Conservation (phyloP, 176 grass and related monocot species). For the Otatea glauca region DNA sequence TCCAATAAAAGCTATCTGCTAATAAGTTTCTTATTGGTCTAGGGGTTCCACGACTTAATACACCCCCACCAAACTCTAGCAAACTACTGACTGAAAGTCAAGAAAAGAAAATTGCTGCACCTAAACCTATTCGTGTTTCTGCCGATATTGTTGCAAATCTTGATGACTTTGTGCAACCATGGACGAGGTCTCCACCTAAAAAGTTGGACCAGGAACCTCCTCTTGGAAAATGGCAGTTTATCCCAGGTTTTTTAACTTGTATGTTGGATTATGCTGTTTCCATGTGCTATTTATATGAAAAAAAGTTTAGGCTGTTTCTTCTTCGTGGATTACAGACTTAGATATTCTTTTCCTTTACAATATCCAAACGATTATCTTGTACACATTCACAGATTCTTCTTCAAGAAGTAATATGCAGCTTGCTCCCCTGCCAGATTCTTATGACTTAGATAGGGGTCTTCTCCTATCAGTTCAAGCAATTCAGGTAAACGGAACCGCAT, state of each 20-base stretch:
- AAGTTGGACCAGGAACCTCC: conserved; percentile 78
- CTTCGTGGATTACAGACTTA: conserved; percentile 14
- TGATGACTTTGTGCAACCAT: conserved; percentile 81
- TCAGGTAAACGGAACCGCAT: conserved; percentile 56
- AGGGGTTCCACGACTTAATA: conserved; percentile 94
- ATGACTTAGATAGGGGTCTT: conserved; percentile 95
- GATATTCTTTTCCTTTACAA: background rate
- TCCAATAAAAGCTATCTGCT: conserved; percentile 31
- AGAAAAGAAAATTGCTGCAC: conserved; percentile 79
- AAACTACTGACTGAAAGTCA: conserved; percentile 76
- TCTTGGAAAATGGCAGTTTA: conserved; percentile 85
- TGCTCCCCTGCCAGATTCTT: conserved; percentile 83
- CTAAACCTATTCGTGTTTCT: conserved; percentile 81
- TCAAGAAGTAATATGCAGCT: conserved; percentile 76
- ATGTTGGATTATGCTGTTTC: conserved; percentile 32
- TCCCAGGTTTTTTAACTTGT: conserved; percentile 70
- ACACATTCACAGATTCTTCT: conserved; percentile 72
- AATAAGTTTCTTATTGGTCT: conserved; percentile 52
- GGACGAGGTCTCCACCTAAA: conserved; percentile 93
- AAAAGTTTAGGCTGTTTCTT: conserved; percentile 11
- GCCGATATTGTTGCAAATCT: conserved; percentile 53
- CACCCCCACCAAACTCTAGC: conserved; percentile 81
- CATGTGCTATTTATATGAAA: conserved; percentile 9
- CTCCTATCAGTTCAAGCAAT: conserved; percentile 98
- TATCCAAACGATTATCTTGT: conserved; percentile 45